A percentile compares a stretch with the other conserved stretches of the same genome.
phyloP scores from a whole-genome alignment of 2,329 filamentous ascomycete species.

The Hypoxylon sp. region DNA sequence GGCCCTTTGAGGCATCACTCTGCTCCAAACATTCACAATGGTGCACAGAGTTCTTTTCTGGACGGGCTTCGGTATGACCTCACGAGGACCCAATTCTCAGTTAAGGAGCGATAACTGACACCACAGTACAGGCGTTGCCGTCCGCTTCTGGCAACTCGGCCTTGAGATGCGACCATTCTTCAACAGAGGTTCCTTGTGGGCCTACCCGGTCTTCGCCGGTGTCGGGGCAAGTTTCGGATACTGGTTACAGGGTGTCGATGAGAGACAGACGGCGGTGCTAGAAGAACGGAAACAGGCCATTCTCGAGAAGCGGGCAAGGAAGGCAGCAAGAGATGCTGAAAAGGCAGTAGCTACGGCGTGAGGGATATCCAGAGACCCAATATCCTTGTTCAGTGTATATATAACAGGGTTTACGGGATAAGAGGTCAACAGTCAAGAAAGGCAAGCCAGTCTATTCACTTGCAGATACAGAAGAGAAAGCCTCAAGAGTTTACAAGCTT shows the following conservation, averaged over 20 bases:
- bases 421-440: constrained; percentile 18
- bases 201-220: constrained; percentile 88
- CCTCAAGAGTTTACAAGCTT: constrained; percentile 18
- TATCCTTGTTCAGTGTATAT: constrained; percentile 42
- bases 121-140: constrained; percentile 77
- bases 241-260: constrained; percentile 93
- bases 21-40: constrained; percentile 59
- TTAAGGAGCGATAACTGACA: constrained; percentile 47
- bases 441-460: constrained; percentile 22
- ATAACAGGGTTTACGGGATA: constrained; percentile 28
- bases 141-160: constrained; percentile 95
- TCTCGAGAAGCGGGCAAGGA: constrained; percentile 89
- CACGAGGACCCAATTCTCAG: not conserved
- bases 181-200: constrained; percentile 85
- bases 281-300: constrained; percentile 82
- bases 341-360: constrained; percentile 40
- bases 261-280: constrained; percentile 81
- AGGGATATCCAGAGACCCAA: constrained; percentile 15
- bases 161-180: constrained; percentile 98
- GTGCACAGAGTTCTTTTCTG: constrained; percentile 80
- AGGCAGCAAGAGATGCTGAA: constrained; percentile 73
- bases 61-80: constrained; percentile 85
- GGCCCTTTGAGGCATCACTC: constrained; percentile 43
- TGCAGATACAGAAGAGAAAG: constrained; percentile 8
- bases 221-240: constrained; percentile 94